These are phyloP conservation scores for Escovopsis sp. DNA, from an alignment of 2,329 filamentous ascomycete species.

Conservation along the genomic window DNA sequence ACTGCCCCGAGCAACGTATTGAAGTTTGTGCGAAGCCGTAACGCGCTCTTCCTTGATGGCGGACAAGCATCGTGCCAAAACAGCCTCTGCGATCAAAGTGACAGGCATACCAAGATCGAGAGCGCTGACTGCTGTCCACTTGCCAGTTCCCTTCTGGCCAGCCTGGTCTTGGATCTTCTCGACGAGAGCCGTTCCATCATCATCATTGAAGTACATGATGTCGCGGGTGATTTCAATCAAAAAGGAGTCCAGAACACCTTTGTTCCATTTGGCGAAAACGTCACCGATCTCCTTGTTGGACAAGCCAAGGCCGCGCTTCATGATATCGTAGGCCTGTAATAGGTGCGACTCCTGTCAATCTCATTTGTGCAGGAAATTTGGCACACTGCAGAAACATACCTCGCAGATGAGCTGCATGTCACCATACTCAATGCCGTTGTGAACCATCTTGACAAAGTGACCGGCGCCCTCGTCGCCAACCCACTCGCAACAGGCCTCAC, in stretches of 20 bases:
- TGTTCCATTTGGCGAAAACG: conserved; percentile 93
- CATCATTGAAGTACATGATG: conserved; percentile 96
- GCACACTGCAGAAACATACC: conserved; percentile 33
- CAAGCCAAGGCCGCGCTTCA: conserved; percentile 93
- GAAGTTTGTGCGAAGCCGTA: conserved; percentile 64
- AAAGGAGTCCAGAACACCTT: conserved; percentile 96
- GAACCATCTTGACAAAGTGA: conserved; percentile 99
- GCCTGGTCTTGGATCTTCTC: conserved; percentile 99
- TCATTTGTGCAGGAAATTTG: not conserved
- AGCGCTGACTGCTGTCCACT: conserved; percentile 99
- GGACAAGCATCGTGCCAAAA: conserved; percentile 87
- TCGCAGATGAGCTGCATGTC: conserved; percentile 99
- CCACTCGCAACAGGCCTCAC: conserved; percentile 98
- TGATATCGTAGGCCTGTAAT: conserved; percentile 86
- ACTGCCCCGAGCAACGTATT: conserved; percentile 54
- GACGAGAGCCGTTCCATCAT: conserved; percentile 76
- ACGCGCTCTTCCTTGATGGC: conserved; percentile 87
- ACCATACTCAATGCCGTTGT: conserved; percentile 99
- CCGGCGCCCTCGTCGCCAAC: conserved; percentile 98
- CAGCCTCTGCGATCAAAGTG: conserved; percentile 92
- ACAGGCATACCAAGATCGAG: conserved; percentile 98
- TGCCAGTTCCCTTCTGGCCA: conserved; percentile 98
- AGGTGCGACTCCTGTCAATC: conserved; percentile 1
- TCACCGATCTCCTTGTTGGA: conserved; percentile 90
- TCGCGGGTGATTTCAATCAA: conserved; percentile 98